These are phyloP conservation scores for Penicillium digitatum DNA, from an alignment of 2,329 filamentous ascomycete genomes.

Conservation along the genomic window DNA sequence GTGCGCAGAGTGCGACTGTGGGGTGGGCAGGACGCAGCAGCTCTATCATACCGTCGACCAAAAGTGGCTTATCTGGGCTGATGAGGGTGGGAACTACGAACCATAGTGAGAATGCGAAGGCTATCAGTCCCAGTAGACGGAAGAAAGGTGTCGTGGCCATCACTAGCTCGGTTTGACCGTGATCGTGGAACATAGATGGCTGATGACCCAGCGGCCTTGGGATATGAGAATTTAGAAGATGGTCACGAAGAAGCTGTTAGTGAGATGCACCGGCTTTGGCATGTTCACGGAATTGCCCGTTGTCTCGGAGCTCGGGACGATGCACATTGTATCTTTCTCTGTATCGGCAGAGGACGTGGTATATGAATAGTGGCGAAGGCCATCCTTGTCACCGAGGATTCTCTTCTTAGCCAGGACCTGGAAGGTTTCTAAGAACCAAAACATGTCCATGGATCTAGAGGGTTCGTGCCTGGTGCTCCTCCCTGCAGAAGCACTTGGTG, in stretches of 20 bases:
- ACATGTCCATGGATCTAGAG: constrained; percentile 39
- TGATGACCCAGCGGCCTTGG: constrained; percentile 16
- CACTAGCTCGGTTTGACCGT: constrained; percentile 11
- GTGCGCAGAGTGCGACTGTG: constrained; percentile 20
- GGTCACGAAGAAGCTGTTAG: constrained; percentile 25
- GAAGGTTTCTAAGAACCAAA: constrained; percentile 9
- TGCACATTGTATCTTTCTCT: constrained; percentile 23
- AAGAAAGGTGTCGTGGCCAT: constrained; percentile 26
- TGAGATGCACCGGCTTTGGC: constrained; percentile 32
- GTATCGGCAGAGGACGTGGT: constrained; percentile 21
- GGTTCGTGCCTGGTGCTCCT: constrained; percentile 20
- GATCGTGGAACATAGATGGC: constrained; percentile 7
- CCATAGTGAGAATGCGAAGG: constrained; percentile 19
- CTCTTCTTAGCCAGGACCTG: constrained; percentile 5
- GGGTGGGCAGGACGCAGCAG: constrained; percentile 18
- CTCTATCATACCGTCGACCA: constrained; percentile 20
- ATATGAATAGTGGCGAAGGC: constrained; percentile 17
- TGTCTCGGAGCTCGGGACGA: constrained; percentile 40
- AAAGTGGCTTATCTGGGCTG: constrained; percentile 26
- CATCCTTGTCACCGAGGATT: constrained; percentile 9
- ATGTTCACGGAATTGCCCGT: constrained; percentile 28
- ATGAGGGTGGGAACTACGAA: constrained; percentile 18
- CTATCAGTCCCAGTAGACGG: constrained; percentile 27
- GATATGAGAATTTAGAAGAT: constrained; percentile 6
- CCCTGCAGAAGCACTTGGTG: constrained; percentile 27